Conservation (phyloP, 257 asterid genomes). For the Przewalskia tangutica region DNA sequence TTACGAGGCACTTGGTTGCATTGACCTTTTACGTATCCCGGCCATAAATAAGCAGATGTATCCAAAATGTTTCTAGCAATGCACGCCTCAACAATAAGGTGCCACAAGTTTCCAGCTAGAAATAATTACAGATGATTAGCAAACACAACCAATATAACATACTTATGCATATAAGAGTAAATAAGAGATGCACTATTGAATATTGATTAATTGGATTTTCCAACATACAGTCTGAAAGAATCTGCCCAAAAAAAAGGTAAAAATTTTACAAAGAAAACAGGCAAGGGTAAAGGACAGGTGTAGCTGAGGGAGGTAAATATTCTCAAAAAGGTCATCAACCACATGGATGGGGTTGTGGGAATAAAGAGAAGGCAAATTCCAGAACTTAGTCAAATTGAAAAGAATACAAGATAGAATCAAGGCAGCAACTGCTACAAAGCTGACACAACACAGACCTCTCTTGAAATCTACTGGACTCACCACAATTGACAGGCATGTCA, state of each 20-base stretch:
- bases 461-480: conserved; percentile 46
- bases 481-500: conserved; percentile 64
- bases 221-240: background rate
- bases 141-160: background rate
- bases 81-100: conserved; percentile 93
- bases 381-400: background rate
- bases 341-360: background rate
- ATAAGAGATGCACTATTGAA: background rate
- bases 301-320: background rate
- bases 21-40: conserved; percentile 84
- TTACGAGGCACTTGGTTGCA: conserved; percentile 68
- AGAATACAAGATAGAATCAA: background rate
- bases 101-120: conserved; percentile 77
- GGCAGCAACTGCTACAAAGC: background rate
- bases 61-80: conserved; percentile 91
- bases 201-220: background rate
- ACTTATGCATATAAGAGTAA: background rate
- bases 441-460: background rate
- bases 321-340: background rate
- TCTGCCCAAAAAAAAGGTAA: background rate
- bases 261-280: background rate
- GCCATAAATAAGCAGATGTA: conserved; percentile 90
- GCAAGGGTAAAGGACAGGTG: background rate
- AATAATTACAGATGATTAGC: conserved; percentile 23
- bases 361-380: background rate